These are phyloP conservation scores for Fusarium sp. DNA, from an alignment of 2,329 filamentous ascomycete species.

Conservation along the genomic window DNA sequence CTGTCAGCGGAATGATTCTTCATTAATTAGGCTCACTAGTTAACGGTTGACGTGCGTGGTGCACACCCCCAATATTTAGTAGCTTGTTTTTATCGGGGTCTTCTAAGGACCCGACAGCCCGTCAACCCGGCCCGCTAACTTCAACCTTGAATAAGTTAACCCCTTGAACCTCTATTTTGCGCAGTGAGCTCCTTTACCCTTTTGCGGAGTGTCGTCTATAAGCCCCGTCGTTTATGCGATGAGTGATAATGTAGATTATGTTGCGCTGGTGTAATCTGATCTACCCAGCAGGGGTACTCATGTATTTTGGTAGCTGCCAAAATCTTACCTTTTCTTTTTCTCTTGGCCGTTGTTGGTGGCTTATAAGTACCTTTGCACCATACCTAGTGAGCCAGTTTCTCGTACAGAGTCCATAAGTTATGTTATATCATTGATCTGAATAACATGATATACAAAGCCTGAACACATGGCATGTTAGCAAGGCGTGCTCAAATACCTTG, in stretches of 20 bases:
- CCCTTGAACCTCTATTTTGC: not conserved
- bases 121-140: constrained; percentile 26
- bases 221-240: not conserved
- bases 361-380: not conserved
- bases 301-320: not conserved
- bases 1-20: constrained; percentile 17
- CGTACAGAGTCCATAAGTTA: not conserved
- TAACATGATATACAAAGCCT: not conserved
- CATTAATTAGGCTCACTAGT: not conserved
- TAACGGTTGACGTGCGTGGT: too few relatives aligned
- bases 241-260: not conserved
- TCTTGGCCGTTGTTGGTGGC: too few relatives aligned
- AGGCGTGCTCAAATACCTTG: not conserved
- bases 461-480: not conserved
- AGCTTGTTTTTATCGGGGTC: constrained; percentile 48
- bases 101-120: constrained; percentile 52
- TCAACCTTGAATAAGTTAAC: not conserved
- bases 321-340: not conserved
- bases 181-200: not conserved
- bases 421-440: not conserved
- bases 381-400: not conserved
- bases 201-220: constrained; percentile 4
- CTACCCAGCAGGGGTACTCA: not conserved
- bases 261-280: not conserved
- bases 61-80: constrained; percentile 17